phyloP scores from a whole-genome alignment of 2,329 filamentous ascomycete genomes.

The Hypoxylon sp. region DNA sequence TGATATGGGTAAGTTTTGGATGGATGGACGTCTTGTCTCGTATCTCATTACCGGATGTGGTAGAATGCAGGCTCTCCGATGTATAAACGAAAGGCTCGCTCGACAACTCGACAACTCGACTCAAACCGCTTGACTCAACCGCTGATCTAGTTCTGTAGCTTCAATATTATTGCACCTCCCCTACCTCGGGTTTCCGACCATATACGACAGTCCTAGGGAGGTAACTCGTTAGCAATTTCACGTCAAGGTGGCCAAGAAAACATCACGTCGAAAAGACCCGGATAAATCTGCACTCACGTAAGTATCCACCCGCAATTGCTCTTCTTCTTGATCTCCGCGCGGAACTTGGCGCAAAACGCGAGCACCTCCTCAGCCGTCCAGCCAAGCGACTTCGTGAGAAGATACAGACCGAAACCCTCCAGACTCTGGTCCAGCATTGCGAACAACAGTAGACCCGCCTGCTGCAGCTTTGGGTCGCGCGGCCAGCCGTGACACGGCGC shows the following conservation, averaged over 20 bases:
- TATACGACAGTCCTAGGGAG: constrained; percentile 27
- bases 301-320: constrained; percentile 31
- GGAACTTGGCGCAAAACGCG: constrained; percentile 24
- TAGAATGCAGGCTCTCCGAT: background rate
- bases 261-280: background rate
- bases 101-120: background rate
- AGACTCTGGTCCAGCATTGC: constrained; percentile 32
- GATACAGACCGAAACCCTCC: constrained; percentile 28
- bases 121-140: background rate
- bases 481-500: constrained; percentile 65
- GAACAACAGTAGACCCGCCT: constrained; percentile 56
- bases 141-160: background rate
- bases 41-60: constrained; percentile 14
- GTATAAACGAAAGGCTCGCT: constrained; percentile 14
- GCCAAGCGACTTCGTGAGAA: constrained; percentile 23
- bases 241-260: background rate
- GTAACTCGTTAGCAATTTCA: constrained; percentile 8
- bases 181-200: constrained; percentile 25
- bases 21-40: background rate
- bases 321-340: constrained; percentile 29
- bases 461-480: constrained; percentile 59
- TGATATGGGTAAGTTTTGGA: constrained; percentile 9
- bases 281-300: constrained; percentile 19
- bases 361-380: constrained; percentile 30
- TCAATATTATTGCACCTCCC: constrained; percentile 1